Evolutionary conservation across 1,139 yeast species (phyloP), one percentile per base, ranked within the genome.

Genomic region (Suhomyces chickasaworum): DNA sequence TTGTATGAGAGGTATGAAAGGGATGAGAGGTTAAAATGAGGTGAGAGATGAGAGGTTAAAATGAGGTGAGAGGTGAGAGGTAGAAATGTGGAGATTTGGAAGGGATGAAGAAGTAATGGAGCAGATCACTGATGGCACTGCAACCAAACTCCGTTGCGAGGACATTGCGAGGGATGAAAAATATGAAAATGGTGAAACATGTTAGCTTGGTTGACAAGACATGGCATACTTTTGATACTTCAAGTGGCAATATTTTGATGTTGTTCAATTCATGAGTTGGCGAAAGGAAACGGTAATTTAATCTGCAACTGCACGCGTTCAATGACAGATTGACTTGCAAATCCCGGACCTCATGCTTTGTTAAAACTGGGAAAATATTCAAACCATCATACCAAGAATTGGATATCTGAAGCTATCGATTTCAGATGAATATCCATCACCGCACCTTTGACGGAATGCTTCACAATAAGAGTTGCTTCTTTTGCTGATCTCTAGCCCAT

Each of bases 401-500:
- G 10, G 29, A 25, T 10, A 23, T 9, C 13, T 25, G 29, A 3
- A 6, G n/a, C 12, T 10, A 4, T 10, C n/a, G 12, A 25, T n/a
- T n/a, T n/a, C 29, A 4, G 4, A 10, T 3, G 29, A 10, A 2
- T 6, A 25, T 13, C 29, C 29, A n/a, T 10, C 29, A 25, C 29
- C 5, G 13, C 29, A 25, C 4, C 29, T 25, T 25, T 25, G 13
- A 25, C 10, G 41, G 22, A 37, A 16, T 29, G 7, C 32, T 13
- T 37, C 33, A 41, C 21, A 40, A 37, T 16, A 25, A 55, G 54
- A 45, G 69, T 51, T 81, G 86, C 50, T 76, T 70, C 69, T 82
- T 84, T 63, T 84, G 90, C 68, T 84, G 96, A 58, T 88, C 96
- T 57, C 95, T 81, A 10, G 98, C 97, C 97, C 98, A 93, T 69